Evolutionary conservation across 164 flowering plant species (phyloP).

Genomic region (Cinnamomum chago): DNA sequence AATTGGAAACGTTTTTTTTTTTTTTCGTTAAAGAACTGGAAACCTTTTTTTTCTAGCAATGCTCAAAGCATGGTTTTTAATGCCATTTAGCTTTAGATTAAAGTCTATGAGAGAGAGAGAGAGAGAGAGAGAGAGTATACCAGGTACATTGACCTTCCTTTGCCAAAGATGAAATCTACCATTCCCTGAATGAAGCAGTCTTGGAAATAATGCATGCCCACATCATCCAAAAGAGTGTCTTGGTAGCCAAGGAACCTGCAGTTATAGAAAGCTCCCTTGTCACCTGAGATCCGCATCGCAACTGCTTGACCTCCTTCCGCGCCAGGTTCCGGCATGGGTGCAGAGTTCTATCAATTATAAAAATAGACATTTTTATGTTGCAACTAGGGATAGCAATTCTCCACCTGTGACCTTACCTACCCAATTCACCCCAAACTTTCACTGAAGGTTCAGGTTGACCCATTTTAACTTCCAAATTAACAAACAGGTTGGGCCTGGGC

Average conservation of each 20-base stretch:
- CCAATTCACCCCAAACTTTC: no score
- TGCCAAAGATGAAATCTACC: slow-evolving; percentile 22
- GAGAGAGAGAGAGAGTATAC: not conserved
- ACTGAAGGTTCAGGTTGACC: no score
- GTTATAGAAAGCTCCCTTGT: slow-evolving; percentile 17
- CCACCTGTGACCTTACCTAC: no score
- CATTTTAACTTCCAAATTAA: no score
- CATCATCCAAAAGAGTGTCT: slow-evolving; percentile 25
- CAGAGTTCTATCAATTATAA: slow-evolving; percentile 40
- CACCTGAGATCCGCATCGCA: slow-evolving; percentile 17
- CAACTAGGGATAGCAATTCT: no score
- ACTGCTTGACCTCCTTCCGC: slow-evolving; percentile 32
- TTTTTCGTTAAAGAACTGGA: no score
- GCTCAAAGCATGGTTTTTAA: no score
- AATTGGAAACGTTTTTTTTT: no score
- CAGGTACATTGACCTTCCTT: slow-evolving; percentile 18
- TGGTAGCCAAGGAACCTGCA: slow-evolving; percentile 19
- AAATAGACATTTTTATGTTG: not conserved
- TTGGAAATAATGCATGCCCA: slow-evolving; percentile 20
- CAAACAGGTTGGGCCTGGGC: no score
- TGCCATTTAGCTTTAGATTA: no score
- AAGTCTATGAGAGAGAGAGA: no score
- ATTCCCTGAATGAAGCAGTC: slow-evolving; percentile 20
- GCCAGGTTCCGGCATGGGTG: slow-evolving; percentile 56
- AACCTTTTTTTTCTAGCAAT: no score